Percentiles rank a stretch among this genome's conserved stretches.
Evolutionary conservation across 768 basidiomycete genomes (phyloP).

Genomic region (Hericium alpestre): DNA sequence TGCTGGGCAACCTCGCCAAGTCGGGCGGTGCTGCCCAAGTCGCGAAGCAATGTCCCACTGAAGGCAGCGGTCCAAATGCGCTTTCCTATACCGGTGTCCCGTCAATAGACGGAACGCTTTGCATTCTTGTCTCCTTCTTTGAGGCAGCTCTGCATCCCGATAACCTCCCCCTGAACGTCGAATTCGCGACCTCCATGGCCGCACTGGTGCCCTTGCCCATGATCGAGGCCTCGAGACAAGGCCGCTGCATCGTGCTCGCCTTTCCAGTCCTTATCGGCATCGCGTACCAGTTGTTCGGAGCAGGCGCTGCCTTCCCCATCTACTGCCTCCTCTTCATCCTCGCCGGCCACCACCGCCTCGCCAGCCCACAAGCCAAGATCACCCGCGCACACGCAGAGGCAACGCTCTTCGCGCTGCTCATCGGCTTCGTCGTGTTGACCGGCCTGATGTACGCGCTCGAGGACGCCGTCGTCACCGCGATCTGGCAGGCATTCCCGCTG

Average conservation of each 20-base stretch:
- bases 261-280: conserved; percentile 4
- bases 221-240: conserved; percentile 8
- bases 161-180: conserved; percentile 1
- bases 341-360: conserved; percentile 4
- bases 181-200: conserved; percentile 5
- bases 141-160: conserved; percentile 1
- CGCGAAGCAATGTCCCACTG: conserved; percentile 1
- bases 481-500: conserved; percentile 10
- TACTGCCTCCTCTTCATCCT: conserved; percentile 9
- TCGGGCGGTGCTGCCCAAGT: conserved; percentile 5
- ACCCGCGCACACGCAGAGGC: conserved; percentile 11
- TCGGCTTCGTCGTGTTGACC: conserved; percentile 4
- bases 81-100: conserved; percentile 5
- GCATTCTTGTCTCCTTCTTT: conserved; percentile 11
- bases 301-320: conserved; percentile 4
- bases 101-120: conserved; percentile 1
- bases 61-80: conserved; percentile 5
- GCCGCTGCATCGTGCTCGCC: conserved; percentile 1
- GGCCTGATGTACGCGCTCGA: conserved; percentile 4
- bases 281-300: conserved; percentile 6
- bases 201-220: conserved; percentile 6
- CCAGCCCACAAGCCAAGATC: conserved; percentile 1
- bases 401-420: conserved; percentile 7
- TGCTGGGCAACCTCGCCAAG: conserved; percentile 6
- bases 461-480: conserved; percentile 8